Conservation (phyloP, 2,329 filamentous ascomycete species). For the Beauveria brongniartii region DNA sequence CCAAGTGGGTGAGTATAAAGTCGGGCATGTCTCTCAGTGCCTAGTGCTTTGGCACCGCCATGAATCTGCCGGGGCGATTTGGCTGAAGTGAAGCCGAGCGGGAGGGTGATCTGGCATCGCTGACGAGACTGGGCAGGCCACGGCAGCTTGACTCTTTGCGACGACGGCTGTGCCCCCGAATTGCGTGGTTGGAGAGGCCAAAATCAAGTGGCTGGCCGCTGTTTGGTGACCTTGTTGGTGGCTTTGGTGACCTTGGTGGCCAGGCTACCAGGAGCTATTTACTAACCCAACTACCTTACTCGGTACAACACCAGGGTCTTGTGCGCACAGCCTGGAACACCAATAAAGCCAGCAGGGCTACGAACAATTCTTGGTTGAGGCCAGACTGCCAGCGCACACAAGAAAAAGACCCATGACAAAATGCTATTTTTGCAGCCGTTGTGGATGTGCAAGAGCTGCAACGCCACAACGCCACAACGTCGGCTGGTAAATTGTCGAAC, state of each 20-base stretch:
- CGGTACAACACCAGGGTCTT: not conserved
- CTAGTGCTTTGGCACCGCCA: too few relatives aligned
- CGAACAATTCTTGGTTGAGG: not conserved
- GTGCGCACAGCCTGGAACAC: constrained; percentile 2
- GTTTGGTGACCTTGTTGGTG: not conserved
- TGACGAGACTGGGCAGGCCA: not conserved
- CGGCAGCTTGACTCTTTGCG: not conserved
- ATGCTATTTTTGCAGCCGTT: constrained; percentile 7
- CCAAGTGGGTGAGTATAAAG: constrained; percentile 7
- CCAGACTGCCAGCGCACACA: constrained; percentile 7
- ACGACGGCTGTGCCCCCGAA: not conserved
- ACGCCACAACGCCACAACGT: not conserved
- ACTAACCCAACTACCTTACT: too few relatives aligned
- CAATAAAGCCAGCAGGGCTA: not conserved
- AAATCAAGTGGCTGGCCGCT: constrained; percentile 6
- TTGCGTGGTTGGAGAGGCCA: not conserved
- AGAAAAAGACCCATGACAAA: not conserved
- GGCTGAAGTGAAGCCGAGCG: not conserved
- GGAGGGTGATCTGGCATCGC: not conserved
- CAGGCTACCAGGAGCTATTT: not conserved
- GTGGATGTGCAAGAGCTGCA: not conserved
- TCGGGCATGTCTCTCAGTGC: not conserved
- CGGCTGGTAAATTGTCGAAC: not conserved
- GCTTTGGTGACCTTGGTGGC: not conserved
- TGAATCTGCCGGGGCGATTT: not conserved